Conservation (phyloP, 164 flowering plant genomes). For the Stephania yunnanensis region DNA sequence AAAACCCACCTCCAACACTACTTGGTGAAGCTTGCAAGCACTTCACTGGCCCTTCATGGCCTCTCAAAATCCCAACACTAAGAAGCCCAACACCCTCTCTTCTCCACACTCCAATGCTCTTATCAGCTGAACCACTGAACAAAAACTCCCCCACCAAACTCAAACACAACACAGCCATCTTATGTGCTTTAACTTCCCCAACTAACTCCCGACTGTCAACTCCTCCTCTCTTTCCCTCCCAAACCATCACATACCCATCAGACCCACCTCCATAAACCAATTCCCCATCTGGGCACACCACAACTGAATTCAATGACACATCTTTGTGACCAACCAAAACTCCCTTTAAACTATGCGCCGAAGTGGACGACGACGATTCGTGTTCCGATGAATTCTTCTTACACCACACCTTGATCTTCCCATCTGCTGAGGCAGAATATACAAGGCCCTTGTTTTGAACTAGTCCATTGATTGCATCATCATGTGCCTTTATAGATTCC, state of each 20-base stretch:
- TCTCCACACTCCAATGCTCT: slow-evolving; percentile 72
- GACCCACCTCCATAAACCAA: slow-evolving; percentile 74
- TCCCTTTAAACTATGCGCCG: slow-evolving; percentile 41
- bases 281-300: slow-evolving; percentile 55
- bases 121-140: slow-evolving; percentile 92
- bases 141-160: slow-evolving; percentile 53
- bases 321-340: slow-evolving; percentile 73
- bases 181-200: slow-evolving; percentile 61
- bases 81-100: slow-evolving; percentile 42
- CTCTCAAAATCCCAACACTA: slow-evolving; percentile 46
- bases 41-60: slow-evolving; percentile 92
- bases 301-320: slow-evolving; percentile 65
- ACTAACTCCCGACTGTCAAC: slow-evolving; percentile 44
- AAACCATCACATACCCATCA: slow-evolving; percentile 81
- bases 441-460: slow-evolving; percentile 48
- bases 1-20: slow-evolving; percentile 69
- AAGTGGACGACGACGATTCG: not conserved
- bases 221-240: slow-evolving; percentile 42
- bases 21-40: slow-evolving; percentile 69
- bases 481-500: slow-evolving; percentile 88
- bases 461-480: slow-evolving; percentile 81
- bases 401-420: slow-evolving; percentile 83
- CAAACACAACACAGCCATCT: slow-evolving; percentile 79
- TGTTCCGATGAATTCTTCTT: slow-evolving; percentile 21
- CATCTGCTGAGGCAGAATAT: slow-evolving; percentile 88